A percentile compares a stretch with the other conserved stretches of the same genome.
Conservation (phyloP, 1,284 basidiomycete genomes). For the Boletellus deceptivus region DNA sequence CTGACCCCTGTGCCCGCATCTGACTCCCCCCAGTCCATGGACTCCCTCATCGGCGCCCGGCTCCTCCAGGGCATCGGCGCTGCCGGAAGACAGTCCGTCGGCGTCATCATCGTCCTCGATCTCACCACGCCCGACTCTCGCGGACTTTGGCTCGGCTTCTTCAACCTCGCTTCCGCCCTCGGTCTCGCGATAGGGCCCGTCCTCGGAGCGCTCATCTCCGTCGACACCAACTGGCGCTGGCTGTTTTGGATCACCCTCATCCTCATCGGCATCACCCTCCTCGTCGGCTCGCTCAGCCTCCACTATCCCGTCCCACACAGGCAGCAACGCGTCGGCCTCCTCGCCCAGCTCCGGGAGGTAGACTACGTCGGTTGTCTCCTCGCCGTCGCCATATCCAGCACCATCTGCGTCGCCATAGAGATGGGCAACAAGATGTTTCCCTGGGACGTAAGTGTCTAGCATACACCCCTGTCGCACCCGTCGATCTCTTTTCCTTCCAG, state of each 20-base stretch:
- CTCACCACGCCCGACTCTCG: slow-evolving; percentile 34
- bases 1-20: background rate
- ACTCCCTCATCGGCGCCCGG: slow-evolving; percentile 33
- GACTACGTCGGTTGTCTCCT: slow-evolving; percentile 31
- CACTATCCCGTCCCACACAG: slow-evolving; percentile 34
- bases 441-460: slow-evolving; percentile 27
- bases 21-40: slow-evolving; percentile 31
- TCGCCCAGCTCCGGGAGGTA: slow-evolving; percentile 33
- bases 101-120: slow-evolving; percentile 33
- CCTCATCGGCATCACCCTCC: slow-evolving; percentile 32
- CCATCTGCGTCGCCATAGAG: slow-evolving; percentile 34
- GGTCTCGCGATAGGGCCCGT: slow-evolving; percentile 33
- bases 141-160: slow-evolving; percentile 35
- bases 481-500: slow-evolving; percentile 13
- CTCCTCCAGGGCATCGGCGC: slow-evolving; percentile 35
- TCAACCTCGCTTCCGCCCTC: slow-evolving; percentile 32
- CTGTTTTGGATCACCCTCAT: slow-evolving; percentile 37
- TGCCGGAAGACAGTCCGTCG: slow-evolving; percentile 35
- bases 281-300: slow-evolving; percentile 26
- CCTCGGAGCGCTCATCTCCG: slow-evolving; percentile 31
- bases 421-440: slow-evolving; percentile 38
- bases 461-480: slow-evolving; percentile 1
- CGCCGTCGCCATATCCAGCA: slow-evolving; percentile 34
- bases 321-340: slow-evolving; percentile 31
- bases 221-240: slow-evolving; percentile 31